Conservation (phyloP, 805 yeast genomes). For the Ogataea haglerorum region DNA sequence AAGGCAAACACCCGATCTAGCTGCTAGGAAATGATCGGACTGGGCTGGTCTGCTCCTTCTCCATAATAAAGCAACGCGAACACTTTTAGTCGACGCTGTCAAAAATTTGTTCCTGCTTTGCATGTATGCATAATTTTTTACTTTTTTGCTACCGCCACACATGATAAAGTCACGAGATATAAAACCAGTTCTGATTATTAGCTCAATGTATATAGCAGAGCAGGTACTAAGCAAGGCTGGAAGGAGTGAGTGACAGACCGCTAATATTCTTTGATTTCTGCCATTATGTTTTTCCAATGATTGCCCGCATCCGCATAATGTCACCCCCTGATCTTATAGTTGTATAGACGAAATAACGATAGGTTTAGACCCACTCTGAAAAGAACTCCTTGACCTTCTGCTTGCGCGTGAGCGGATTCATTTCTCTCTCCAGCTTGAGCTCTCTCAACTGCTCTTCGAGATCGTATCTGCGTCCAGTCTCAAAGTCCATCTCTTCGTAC, state of each 20-base stretch:
- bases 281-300: too few relatives aligned
- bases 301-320: too few relatives aligned
- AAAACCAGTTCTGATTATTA: not conserved
- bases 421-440: not conserved
- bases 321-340: too few relatives aligned
- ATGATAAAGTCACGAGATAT: not conserved
- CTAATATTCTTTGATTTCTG: too few relatives aligned
- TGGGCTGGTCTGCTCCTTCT: not conserved
- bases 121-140: not conserved
- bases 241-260: too few relatives aligned
- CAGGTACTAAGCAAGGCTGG: too few relatives aligned
- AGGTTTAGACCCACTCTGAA: not conserved
- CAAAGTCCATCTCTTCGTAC: constrained; percentile 44
- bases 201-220: too few relatives aligned
- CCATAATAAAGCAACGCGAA: not conserved
- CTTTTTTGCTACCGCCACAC: not conserved
- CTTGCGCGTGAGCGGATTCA: not conserved
- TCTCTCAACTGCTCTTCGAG: constrained; percentile 8
- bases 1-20: not conserved
- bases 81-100: not conserved
- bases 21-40: not conserved
- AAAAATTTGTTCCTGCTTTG: not conserved
- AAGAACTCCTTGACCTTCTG: constrained; percentile 1
- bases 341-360: too few relatives aligned
- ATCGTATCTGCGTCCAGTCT: constrained; percentile 43